Evolutionary conservation across 2,329 filamentous ascomycete genomes (phyloP), one percentile per base, ranked within the genome.

Genomic region (Knufia fluminis): DNA sequence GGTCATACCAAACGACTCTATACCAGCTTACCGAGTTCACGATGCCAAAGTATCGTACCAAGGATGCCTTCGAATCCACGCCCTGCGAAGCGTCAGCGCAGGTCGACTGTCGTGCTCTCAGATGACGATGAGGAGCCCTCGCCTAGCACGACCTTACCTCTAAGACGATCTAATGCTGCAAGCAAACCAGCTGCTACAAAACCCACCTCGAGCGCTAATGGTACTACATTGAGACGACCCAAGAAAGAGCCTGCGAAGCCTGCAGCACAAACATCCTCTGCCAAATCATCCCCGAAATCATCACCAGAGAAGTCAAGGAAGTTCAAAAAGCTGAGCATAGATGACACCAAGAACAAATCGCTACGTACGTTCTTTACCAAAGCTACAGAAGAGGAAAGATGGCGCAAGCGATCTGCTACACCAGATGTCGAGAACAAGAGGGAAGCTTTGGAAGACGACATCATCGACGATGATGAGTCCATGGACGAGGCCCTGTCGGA

Each of bases 301-400:
- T 66, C 63, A 3, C 65, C 67, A 2, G 60, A 63, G 45, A 68
- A 66, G 43, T 54, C 56, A 38, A 60, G 54, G 44, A 62, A 62
- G 55, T 49, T 31, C 19, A 51, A 54, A 31, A 53, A 40, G 35
- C 22, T 48, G 8, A 40, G 17, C 35, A 49, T 55, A 14, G 26
- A 22, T 43, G 40, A 22, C 40, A 26, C 42, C 8, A 54, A 46
- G 39, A 60, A 61, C 39, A 67, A 63, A 43, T 67, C 69, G 1
- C 53, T 72, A 12, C 64, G 68, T 36, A 63, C 54, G n/a, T 71
- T 70, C 54, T 71, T 71, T 47, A 59, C 59, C 12, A 62, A 64
- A 28, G 62, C 64, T n/a, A 65, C 59, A 17, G 63, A 68, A 26
- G 62, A 66, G 38, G 64, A 70, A 48, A 61, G 66, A 63, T 68